Conservation (phyloP, 345 rosid genomes). For the Lumnitzera racemosa region DNA sequence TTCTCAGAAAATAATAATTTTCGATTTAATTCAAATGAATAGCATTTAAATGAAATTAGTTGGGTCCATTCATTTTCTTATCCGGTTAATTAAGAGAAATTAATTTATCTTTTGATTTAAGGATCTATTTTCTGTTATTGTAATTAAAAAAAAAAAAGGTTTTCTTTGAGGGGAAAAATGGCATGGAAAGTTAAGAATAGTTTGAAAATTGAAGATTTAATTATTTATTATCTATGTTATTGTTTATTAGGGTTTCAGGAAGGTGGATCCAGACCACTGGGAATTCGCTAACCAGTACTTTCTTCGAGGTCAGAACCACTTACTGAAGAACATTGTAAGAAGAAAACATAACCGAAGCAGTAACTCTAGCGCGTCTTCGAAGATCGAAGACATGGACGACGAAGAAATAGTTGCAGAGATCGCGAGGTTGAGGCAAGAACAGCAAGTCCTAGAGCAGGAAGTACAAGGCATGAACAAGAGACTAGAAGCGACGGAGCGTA, state of each 20-base stretch:
- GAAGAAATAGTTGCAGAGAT: constrained; percentile 66
- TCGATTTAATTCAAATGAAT: too few species aligned
- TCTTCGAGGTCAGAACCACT: constrained; percentile 70
- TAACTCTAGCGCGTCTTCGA: constrained; percentile 13
- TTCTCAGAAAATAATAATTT: too few species aligned
- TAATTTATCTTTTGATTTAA: neutral
- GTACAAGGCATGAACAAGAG: constrained; percentile 60
- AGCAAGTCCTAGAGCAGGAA: constrained; percentile 49
- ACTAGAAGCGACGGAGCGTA: constrained; percentile 69
- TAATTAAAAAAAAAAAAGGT: neutral
- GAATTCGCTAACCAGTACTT: constrained; percentile 93
- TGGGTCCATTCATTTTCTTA: too few species aligned
- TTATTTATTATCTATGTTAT: neutral
- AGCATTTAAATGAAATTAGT: too few species aligned
- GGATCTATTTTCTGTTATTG: too few species aligned
- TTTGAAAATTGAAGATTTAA: neutral
- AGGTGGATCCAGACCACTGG: constrained; percentile 92
- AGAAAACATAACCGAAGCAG: constrained; percentile 54
- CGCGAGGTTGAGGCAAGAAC: constrained; percentile 67
- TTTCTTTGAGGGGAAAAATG: too few species aligned
- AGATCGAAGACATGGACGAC: constrained; percentile 38
- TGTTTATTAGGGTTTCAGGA: constrained; percentile 67
- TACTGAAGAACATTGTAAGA: constrained; percentile 63
- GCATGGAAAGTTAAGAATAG: too few species aligned
- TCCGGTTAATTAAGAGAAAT: neutral